phyloP scores from a whole-genome alignment of 2,329 filamentous ascomycete species.

The Fusarium equiseti region DNA sequence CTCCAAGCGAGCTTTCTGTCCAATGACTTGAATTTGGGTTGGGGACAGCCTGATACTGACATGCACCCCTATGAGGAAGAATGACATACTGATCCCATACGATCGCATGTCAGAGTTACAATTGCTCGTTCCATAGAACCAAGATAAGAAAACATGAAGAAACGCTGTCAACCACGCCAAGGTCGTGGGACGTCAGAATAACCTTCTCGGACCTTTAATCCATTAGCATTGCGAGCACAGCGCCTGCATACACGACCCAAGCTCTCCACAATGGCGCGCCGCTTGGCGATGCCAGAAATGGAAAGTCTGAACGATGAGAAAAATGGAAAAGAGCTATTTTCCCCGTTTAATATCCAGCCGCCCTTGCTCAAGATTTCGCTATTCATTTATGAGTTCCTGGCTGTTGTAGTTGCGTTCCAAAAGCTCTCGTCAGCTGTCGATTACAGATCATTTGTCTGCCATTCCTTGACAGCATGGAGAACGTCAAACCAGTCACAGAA shows the following conservation, averaged over 20 bases:
- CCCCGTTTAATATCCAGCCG: not conserved
- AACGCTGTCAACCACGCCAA: not conserved
- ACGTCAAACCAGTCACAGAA: not conserved
- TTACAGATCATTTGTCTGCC: too few relatives aligned
- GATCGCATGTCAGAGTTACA: too few relatives aligned
- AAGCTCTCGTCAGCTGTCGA: not conserved
- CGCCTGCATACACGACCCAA: not conserved
- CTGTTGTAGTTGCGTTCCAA: too few relatives aligned
- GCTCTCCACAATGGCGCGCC: not conserved
- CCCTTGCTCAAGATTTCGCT: not conserved
- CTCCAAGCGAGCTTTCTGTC: too few relatives aligned
- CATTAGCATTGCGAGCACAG: not conserved
- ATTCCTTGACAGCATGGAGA: not conserved
- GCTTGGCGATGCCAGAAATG: not conserved
- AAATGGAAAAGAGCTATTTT: not conserved
- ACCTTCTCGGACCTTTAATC: not conserved
- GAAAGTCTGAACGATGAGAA: not conserved
- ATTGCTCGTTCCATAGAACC: not conserved
- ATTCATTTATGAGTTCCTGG: too few relatives aligned
- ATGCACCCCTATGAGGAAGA: too few relatives aligned
- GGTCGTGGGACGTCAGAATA: not conserved
- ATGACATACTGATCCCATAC: too few relatives aligned
- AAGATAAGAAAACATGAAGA: not conserved
- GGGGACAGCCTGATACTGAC: too few relatives aligned
- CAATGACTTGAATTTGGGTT: too few relatives aligned